A percentile compares a stretch with the other conserved stretches of the same genome.
Conservation (phyloP, 208 protist species). For the Wallacemonas collosoma region DNA sequence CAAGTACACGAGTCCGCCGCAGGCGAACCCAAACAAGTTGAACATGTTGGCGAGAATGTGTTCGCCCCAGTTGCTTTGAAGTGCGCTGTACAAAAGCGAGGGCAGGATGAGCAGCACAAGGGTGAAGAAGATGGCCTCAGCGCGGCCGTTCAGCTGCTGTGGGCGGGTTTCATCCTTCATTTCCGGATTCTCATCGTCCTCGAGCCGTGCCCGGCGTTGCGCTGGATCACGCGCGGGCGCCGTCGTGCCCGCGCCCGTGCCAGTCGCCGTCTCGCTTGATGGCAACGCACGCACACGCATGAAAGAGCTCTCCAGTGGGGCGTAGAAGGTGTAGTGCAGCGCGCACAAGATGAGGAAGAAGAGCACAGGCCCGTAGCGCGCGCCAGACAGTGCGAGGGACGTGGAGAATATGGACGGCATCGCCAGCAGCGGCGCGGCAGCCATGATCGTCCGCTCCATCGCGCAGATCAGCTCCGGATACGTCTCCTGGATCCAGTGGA, state of each 20-base stretch:
- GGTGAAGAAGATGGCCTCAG: slow-evolving; percentile 73
- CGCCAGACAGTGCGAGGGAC: slow-evolving; percentile 60
- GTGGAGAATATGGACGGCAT: slow-evolving; percentile 73
- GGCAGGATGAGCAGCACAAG: slow-evolving; percentile 65
- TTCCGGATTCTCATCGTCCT: slow-evolving; percentile 15
- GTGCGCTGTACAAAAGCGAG: slow-evolving; percentile 55
- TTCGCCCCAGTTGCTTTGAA: slow-evolving; percentile 74
- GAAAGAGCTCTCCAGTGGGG: slow-evolving; percentile 81
- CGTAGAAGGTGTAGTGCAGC: slow-evolving; percentile 74
- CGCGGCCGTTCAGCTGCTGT: slow-evolving; percentile 59
- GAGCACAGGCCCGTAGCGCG: slow-evolving; percentile 65
- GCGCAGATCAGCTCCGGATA: slow-evolving; percentile 68
- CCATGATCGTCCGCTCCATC: slow-evolving; percentile 71
- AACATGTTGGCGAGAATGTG: slow-evolving; percentile 51
- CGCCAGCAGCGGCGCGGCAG: slow-evolving; percentile 56
- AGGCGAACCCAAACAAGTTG: slow-evolving; percentile 70
- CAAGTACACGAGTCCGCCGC: slow-evolving; percentile 58
- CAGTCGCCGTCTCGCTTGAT: background rate
- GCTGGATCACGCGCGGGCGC: background rate
- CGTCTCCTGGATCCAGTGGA: slow-evolving; percentile 78
- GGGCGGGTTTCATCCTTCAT: slow-evolving; percentile 17
- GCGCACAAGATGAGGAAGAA: slow-evolving; percentile 64
- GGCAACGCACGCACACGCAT: slow-evolving; percentile 24
- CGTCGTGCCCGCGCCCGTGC: background rate
- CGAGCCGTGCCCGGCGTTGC: background rate